A percentile compares a stretch with the other conserved stretches of the same genome.
Conservation (phyloP, 2,329 filamentous ascomycete species). For the Diatrype stigma region DNA sequence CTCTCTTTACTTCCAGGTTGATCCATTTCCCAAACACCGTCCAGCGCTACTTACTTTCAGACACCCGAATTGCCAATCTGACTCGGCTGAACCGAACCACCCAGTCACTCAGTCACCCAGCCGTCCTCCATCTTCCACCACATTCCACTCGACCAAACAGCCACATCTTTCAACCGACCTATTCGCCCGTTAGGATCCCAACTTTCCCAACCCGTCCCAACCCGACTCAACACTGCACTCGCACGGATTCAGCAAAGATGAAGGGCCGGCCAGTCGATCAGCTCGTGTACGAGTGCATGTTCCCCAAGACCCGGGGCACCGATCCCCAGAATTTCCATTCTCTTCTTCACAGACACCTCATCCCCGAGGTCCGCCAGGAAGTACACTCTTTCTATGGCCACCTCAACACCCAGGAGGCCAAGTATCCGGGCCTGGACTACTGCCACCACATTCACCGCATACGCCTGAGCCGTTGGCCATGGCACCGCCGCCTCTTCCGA, state of each 20-base stretch:
- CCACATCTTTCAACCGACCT: background rate
- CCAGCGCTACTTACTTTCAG: background rate
- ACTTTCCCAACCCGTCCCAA: conserved; percentile 1
- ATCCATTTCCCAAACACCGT: background rate
- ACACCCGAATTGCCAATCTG: background rate
- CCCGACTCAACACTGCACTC: background rate
- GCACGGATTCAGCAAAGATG: conserved; percentile 45
- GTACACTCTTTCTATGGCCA: conserved; percentile 76
- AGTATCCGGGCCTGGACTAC: conserved; percentile 80
- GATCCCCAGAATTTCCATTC: conserved; percentile 70
- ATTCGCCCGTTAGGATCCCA: background rate
- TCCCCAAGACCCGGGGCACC: conserved; percentile 60
- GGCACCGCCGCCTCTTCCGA: conserved; percentile 72
- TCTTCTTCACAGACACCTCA: conserved; percentile 66
- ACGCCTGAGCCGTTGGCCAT: conserved; percentile 71
- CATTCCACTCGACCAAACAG: background rate
- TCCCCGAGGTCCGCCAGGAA: conserved; percentile 74
- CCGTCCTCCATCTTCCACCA: background rate
- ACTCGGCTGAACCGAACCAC: background rate
- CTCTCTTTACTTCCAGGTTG: background rate
- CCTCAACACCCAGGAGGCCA: conserved; percentile 73
- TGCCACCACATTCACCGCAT: conserved; percentile 67
- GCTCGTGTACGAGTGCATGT: conserved; percentile 71
- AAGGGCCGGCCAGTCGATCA: conserved; percentile 67
- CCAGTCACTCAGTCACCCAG: background rate